Percentiles rank a stretch among this genome's conserved stretches.
These are phyloP conservation scores for Fraxinus excelsior DNA, from an alignment of 257 asterid genomes.

Conservation along the genomic window DNA sequence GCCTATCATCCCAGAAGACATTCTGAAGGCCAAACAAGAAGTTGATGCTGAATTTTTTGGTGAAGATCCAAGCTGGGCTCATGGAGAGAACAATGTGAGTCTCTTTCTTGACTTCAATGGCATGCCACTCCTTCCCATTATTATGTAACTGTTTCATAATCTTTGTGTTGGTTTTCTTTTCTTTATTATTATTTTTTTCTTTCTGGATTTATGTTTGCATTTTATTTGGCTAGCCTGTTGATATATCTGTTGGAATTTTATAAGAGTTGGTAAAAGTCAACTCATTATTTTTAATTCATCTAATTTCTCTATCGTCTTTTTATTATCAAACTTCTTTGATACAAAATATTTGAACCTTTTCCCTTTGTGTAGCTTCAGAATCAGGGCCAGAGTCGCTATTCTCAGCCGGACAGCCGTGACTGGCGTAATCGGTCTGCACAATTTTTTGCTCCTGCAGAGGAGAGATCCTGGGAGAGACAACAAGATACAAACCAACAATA, in stretches of 20 bases:
- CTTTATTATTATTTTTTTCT: neutral
- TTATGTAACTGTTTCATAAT: neutral
- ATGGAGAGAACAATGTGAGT: slow-evolving; percentile 48
- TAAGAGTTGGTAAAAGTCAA: neutral
- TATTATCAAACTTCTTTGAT: neutral
- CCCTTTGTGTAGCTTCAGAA: slow-evolving; percentile 33
- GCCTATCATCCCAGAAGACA: slow-evolving; percentile 39
- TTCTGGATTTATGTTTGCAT: neutral
- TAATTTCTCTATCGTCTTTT: neutral
- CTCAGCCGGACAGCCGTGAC: slow-evolving; percentile 52
- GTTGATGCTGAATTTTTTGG: slow-evolving; percentile 63
- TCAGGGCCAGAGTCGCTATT: slow-evolving; percentile 37
- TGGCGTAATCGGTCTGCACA: slow-evolving; percentile 58
- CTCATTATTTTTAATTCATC: neutral
- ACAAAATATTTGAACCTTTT: neutral
- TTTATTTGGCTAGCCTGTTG: neutral
- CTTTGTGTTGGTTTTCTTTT: neutral
- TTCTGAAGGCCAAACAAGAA: slow-evolving; percentile 54
- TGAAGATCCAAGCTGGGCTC: slow-evolving; percentile 49
- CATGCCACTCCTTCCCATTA: neutral
- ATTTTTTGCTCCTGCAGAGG: slow-evolving; percentile 41
- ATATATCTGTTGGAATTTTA: slow-evolving; percentile 1
- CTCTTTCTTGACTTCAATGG: neutral
- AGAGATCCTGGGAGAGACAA: slow-evolving; percentile 48
- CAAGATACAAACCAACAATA: slow-evolving; percentile 49